Conservation (phyloP, 495 filamentous ascomycete species). For the Hyaloscypha variabilis region DNA sequence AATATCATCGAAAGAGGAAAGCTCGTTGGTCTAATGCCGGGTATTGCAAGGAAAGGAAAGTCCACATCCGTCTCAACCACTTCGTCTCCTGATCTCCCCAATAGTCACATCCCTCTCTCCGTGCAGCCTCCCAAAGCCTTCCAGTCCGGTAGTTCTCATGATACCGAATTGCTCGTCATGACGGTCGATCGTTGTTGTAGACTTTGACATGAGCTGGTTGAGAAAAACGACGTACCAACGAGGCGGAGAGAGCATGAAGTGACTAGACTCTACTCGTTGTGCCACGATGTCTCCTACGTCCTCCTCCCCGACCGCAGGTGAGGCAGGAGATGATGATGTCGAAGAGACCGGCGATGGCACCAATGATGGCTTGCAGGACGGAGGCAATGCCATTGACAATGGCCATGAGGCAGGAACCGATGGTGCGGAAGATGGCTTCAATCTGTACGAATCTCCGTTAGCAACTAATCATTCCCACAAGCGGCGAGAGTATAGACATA, state of each 20-base stretch:
- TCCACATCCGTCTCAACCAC: background rate
- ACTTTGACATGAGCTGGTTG: too few species aligned
- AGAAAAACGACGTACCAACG: background rate
- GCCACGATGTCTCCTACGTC: conserved; percentile 3
- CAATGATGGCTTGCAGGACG: conserved; percentile 78
- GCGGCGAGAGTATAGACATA: conserved; percentile 51
- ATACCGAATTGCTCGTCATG: too few species aligned
- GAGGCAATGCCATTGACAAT: conserved; percentile 80
- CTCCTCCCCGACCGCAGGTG: conserved; percentile 70
- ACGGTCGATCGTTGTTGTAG: background rate
- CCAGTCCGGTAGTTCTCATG: too few species aligned
- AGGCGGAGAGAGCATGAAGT: background rate
- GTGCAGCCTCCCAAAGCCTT: background rate
- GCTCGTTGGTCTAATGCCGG: conserved; percentile 20
- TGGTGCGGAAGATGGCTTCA: conserved; percentile 73
- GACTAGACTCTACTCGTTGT: conserved; percentile 29
- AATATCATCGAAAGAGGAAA: background rate
- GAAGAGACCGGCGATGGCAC: conserved; percentile 76
- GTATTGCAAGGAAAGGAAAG: conserved; percentile 14
- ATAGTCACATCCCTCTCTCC: background rate
- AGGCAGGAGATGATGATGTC: conserved; percentile 85
- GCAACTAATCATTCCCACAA: background rate
- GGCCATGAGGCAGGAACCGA: conserved; percentile 82
- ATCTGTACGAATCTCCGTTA: conserved; percentile 57
- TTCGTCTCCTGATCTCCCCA: background rate